Evolutionary conservation across 2,329 filamentous ascomycete species (phyloP).

Genomic region (Phoma herbarum): DNA sequence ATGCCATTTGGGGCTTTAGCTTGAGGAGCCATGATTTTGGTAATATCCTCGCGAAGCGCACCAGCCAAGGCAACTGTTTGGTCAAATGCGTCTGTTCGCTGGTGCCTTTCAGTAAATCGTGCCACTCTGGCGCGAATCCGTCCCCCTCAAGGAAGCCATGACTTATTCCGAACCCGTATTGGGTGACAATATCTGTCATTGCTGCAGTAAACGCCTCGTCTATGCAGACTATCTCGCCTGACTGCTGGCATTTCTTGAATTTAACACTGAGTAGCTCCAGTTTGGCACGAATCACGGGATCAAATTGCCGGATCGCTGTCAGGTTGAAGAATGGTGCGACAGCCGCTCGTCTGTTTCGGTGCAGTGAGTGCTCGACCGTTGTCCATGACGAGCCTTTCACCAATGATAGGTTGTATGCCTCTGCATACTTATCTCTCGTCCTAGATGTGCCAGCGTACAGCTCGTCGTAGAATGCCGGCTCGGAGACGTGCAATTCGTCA

Average conservation of each 20-base stretch:
- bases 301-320: conserved; percentile 1
- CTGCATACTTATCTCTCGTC: conserved; percentile 23
- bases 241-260: not conserved
- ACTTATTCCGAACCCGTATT: conserved; percentile 4
- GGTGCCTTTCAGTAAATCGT: not conserved
- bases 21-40: not conserved
- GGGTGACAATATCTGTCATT: conserved; percentile 2
- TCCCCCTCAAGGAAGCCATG: not conserved
- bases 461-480: conserved; percentile 33
- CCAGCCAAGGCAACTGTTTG: not conserved
- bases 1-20: not conserved
- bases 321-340: conserved; percentile 2
- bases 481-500: conserved; percentile 31
- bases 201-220: conserved; percentile 3
- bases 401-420: conserved; percentile 9
- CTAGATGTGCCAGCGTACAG: conserved; percentile 26
- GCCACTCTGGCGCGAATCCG: not conserved
- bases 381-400: conserved; percentile 1
- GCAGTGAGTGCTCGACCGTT: not conserved
- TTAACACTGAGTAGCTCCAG: not conserved
- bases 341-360: not conserved
- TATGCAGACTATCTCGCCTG: not conserved
- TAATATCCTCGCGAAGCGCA: not conserved
- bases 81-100: conserved; percentile 2
- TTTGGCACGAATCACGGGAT: conserved; percentile 3